Evolutionary conservation across 306 rosid genomes (phyloP), one percentile per base, ranked within the genome.

Genomic region (Crotalaria pallida): DNA sequence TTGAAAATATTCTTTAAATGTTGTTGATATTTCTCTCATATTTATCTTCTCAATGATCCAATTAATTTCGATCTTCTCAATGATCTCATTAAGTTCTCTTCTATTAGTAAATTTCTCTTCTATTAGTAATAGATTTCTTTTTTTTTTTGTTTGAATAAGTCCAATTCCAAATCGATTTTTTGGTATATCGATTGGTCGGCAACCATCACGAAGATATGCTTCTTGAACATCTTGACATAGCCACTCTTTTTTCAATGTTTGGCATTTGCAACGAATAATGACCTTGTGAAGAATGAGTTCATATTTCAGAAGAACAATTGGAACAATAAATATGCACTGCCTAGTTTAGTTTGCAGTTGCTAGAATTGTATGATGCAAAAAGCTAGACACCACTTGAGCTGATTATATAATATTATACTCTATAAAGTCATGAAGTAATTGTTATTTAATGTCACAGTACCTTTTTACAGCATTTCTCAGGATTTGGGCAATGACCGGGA

Each of bases 231-330:
- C 88, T 64, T 78, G 82, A 73, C 98, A 93, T 22, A 83, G 56
- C 97, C 97, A 90, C 84, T 93, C 98, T 72, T 84, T 90, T 87
- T 87, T 93, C 85, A 90, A 81, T 64, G 90, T 88, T 67, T 90
- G 97, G 81, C 98, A 93, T 82, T 84, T 84, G 80, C 98, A 93
- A 22, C 97, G 94, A 80, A 87, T 92, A 44, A 75, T 81, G 74
- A 88, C 92, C 98, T 92, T 53, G 70, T 23, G 67, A 70, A 62
- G 72, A 81, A 75, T 55, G 34, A 65, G 63, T 58, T 73, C 63
- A 49, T 31, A 72, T 19, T 74, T 80, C 53, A 58, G 68, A 69
- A 77, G 73, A 26, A 41, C 58, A 78, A 49, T 75, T 55, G 81
- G 74, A 65, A 44, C 29, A 44, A 71, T 33, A 68, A 75, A 75